Conservation (phyloP, 345 rosid species). For the Syzygium aromaticum region DNA sequence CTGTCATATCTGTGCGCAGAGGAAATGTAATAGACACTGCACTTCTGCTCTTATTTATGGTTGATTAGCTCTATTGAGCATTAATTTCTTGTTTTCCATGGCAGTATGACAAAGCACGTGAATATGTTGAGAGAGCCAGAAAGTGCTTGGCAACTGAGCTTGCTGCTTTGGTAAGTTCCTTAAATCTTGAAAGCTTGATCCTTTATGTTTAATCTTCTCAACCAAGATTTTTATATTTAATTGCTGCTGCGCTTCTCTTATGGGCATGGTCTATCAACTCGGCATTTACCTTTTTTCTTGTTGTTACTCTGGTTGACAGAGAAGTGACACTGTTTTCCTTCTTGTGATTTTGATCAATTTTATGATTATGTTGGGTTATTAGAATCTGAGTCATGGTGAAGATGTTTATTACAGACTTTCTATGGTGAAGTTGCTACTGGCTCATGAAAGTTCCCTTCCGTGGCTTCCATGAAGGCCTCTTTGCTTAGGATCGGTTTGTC, state of each 20-base stretch:
- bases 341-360: background rate
- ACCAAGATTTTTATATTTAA: background rate
- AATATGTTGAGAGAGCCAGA: constrained; percentile 90
- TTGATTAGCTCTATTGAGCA: background rate
- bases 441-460: background rate
- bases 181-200: background rate
- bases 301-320: background rate
- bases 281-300: background rate
- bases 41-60: background rate
- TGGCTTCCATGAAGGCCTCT: background rate
- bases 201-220: background rate
- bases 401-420: background rate
- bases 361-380: background rate
- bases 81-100: constrained; percentile 2
- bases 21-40: constrained; percentile 42
- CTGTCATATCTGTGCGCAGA: constrained; percentile 75
- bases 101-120: constrained; percentile 92
- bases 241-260: background rate
- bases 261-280: background rate
- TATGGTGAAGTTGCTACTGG: background rate
- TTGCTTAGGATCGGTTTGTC: background rate
- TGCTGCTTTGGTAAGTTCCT: constrained; percentile 85
- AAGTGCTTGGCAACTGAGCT: constrained; percentile 97
- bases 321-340: background rate
- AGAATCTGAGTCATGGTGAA: background rate